Evolutionary conservation across 2,329 filamentous ascomycete genomes (phyloP), one percentile per base, ranked within the genome.

Genomic region (Aureobasidium sp.): DNA sequence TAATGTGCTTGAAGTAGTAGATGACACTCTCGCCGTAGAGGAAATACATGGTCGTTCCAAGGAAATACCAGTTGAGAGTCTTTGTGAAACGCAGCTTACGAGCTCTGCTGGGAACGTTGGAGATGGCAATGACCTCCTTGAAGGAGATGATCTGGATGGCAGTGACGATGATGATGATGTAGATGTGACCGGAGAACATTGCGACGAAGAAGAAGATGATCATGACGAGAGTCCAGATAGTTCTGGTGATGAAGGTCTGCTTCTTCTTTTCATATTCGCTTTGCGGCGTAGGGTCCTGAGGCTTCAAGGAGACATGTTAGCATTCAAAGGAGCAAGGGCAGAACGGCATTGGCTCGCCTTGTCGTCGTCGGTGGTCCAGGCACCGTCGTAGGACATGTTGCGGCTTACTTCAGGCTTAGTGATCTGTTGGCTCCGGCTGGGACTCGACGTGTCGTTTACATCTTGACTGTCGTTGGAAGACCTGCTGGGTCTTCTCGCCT

Each of bases 1-100:
- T 87, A 68, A 99, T 93, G 74, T 99, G 94, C 82, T 99, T 99
- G 79, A 99, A 99, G 78, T 99, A 99, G 80, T 99, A 99, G 71
- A 99, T 96, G 72, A 99, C 93, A 71, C 91, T 97, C 78, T 99
- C 94, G 72, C 94, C 94, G 73, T 99, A 99, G 56, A 99, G 82
- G 70, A 96, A 99, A 81, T 99, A 99, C 93, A 99, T 97, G 68
- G 93, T 96, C 29, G 90, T 91, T n/a, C 92, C 94, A 60, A 99
- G 83, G 81, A 96, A 99, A 77, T 99, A 99, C 94, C 94, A 99
- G 77, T 97, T 97, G 69, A 99, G 81, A 68, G 90, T 92, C 80
- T 97, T 97, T 67, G 93, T 97, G 69, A 96, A 96, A 63, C 89
- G 89, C 65, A 99, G 82, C 73, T 93, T 91, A 71, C 93, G 88